Conservation (phyloP, 768 basidiomycete species). For the Amanita phalloides region DNA sequence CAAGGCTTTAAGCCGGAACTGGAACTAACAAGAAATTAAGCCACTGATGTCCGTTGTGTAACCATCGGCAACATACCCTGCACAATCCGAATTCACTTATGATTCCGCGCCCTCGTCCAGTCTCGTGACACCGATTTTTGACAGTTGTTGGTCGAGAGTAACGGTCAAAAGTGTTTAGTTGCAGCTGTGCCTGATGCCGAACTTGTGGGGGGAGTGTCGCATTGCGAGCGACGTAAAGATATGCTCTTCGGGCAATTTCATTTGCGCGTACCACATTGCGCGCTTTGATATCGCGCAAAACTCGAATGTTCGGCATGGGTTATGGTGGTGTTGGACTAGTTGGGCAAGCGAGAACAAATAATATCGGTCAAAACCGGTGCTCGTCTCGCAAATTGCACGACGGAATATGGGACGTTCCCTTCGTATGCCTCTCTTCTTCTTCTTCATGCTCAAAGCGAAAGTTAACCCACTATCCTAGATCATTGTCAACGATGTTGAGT, state of each 20-base stretch:
- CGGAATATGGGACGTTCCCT: constrained; percentile 17
- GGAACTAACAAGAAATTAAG: constrained; percentile 44
- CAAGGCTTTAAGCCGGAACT: constrained; percentile 82
- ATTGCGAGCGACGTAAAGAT: constrained; percentile 90
- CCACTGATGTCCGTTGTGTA: constrained; percentile 7
- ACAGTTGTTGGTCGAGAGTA: constrained; percentile 81
- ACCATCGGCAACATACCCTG: constrained; percentile 37
- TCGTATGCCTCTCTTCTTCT: constrained; percentile 6
- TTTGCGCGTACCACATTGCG: constrained; percentile 59
- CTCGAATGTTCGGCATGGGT: constrained; percentile 27
- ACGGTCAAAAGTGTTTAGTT: constrained; percentile 77
- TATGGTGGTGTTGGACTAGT: neutral
- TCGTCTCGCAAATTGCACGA: neutral
- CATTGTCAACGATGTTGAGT: constrained; percentile 39
- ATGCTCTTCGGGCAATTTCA: constrained; percentile 81
- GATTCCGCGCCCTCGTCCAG: constrained; percentile 80
- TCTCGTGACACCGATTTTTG: constrained; percentile 80
- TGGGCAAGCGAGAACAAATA: constrained; percentile 22
- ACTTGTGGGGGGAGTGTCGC: constrained; percentile 79
- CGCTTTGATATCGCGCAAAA: constrained; percentile 73
- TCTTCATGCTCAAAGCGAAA: neutral
- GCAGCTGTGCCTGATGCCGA: constrained; percentile 89
- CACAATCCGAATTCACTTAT: constrained; percentile 85
- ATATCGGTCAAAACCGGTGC: constrained; percentile 23
- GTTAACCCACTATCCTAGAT: constrained; percentile 11